A percentile compares a stretch with the other conserved stretches of the same genome.
Evolutionary conservation across 2,329 filamentous ascomycete species (phyloP).

Genomic region (Seiridium cupressi): DNA sequence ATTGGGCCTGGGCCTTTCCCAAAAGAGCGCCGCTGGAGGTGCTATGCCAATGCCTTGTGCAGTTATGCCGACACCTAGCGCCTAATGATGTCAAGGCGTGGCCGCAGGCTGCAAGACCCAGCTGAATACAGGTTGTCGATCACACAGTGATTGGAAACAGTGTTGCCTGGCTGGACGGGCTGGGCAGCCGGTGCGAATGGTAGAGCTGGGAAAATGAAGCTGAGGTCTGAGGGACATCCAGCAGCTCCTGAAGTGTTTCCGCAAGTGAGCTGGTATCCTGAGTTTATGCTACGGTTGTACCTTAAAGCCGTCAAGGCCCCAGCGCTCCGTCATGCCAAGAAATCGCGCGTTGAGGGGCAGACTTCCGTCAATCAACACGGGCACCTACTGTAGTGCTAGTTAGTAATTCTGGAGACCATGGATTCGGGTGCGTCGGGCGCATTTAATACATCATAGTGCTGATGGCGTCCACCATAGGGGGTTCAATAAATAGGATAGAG

Average conservation of each 20-base stretch:
- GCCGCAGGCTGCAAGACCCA: not conserved
- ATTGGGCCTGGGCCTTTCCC: slow-evolving; percentile 2
- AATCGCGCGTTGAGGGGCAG: slow-evolving; percentile 3
- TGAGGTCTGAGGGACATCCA: not conserved
- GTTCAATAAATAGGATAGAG: too few species aligned
- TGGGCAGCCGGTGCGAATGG: not conserved
- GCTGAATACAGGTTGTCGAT: not conserved
- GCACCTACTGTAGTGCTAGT: not conserved
- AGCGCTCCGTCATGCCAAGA: not conserved
- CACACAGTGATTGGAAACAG: not conserved
- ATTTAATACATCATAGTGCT: too few species aligned
- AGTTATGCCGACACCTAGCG: not conserved
- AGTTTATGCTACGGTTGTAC: not conserved
- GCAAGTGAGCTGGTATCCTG: too few species aligned
- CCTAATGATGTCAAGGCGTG: not conserved
- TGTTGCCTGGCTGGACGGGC: not conserved
- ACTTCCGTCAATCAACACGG: not conserved
- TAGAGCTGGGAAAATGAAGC: not conserved
- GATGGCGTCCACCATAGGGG: too few species aligned
- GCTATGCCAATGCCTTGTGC: not conserved
- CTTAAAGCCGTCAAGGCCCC: not conserved
- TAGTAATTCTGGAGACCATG: not conserved
- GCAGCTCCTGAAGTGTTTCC: not conserved
- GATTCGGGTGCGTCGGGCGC: not conserved
- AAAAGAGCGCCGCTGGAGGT: not conserved